These are phyloP conservation scores for Diplogelasinospora grovesii DNA, from an alignment of 495 filamentous ascomycete genomes.

Conservation along the genomic window DNA sequence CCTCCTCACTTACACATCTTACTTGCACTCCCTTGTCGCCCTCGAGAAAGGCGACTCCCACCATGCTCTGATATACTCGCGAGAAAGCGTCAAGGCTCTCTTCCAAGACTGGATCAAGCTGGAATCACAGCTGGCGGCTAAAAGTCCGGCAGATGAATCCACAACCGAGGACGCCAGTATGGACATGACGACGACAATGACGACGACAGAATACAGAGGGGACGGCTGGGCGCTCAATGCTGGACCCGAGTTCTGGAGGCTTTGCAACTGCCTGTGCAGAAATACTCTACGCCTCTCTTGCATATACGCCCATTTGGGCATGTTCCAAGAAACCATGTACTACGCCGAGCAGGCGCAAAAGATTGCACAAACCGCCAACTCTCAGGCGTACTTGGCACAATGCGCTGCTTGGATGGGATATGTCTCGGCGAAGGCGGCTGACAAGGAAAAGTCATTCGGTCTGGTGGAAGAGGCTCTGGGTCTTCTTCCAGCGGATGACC, in stretches of 20 bases:
- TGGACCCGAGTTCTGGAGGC: constrained; percentile 72
- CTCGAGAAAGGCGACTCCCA: constrained; percentile 57
- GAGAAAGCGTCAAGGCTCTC: constrained; percentile 57
- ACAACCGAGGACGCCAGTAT: constrained; percentile 22
- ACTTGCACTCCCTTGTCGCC: constrained; percentile 56
- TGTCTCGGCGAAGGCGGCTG: constrained; percentile 57
- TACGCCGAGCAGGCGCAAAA: constrained; percentile 80
- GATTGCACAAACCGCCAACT: constrained; percentile 61
- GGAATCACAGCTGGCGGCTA: constrained; percentile 35
- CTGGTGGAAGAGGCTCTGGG: constrained; percentile 46
- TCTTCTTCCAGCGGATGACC: constrained; percentile 33
- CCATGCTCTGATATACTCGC: constrained; percentile 59
- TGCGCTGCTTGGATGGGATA: constrained; percentile 54
- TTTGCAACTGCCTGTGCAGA: constrained; percentile 65
- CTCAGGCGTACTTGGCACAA: constrained; percentile 50
- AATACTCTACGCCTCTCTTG: constrained; percentile 63
- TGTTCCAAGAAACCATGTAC: constrained; percentile 85
- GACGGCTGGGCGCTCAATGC: constrained; percentile 13
- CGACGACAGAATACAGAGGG: no score
- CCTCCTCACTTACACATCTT: constrained; percentile 45
- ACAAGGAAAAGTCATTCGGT: constrained; percentile 53
- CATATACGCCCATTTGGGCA: constrained; percentile 72
- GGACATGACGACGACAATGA: constrained; percentile 11
- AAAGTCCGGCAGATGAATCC: constrained; percentile 25
- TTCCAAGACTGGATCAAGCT: constrained; percentile 65